Percentiles rank a stretch among this genome's conserved stretches.
Conservation (phyloP, 2,329 filamentous ascomycete species). For the Polychaeton citri region DNA sequence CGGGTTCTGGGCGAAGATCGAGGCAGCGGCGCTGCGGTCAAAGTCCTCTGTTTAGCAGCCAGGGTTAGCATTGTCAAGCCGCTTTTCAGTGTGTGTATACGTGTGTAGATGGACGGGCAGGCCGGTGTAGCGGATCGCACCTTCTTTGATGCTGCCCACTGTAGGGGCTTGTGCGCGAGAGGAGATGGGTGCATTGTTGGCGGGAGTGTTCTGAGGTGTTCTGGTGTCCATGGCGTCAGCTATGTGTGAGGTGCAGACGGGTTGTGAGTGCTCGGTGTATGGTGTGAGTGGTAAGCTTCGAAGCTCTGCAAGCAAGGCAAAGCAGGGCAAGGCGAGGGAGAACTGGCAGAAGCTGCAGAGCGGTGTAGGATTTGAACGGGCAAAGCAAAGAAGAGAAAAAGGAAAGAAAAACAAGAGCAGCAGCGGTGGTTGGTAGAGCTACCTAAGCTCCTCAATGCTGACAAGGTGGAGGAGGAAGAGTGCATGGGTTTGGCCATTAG, state of each 20-base stretch:
- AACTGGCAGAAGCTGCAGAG: no score
- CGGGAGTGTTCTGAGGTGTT: conserved; percentile 96
- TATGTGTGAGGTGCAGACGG: conserved; percentile 3
- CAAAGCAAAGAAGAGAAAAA: neutral
- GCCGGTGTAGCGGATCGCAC: conserved; percentile 46
- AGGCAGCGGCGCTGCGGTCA: conserved; percentile 74
- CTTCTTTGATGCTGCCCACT: conserved; percentile 92
- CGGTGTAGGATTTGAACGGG: no score
- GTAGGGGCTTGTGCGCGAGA: conserved; percentile 93
- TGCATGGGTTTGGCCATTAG: neutral
- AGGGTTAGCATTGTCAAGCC: conserved; percentile 8
- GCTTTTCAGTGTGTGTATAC: neutral
- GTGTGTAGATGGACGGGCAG: conserved; percentile 3
- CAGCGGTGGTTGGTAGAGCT: neutral
- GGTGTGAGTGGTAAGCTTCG: no score
- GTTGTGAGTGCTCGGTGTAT: no score
- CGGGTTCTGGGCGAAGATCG: conserved; percentile 91
- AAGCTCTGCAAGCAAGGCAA: neutral
- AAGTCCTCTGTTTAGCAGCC: conserved; percentile 59
- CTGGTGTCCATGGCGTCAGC: conserved; percentile 38
- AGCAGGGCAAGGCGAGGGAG: neutral
- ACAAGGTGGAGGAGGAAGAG: conserved; percentile 1
- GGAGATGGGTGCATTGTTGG: conserved; percentile 89
- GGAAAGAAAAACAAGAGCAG: conserved; percentile 1
- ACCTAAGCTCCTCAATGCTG: neutral